A percentile compares a stretch with the other conserved stretches of the same genome.
phyloP scores from a whole-genome alignment of 2,329 filamentous ascomycete species.

The Colletotrichum horii region DNA sequence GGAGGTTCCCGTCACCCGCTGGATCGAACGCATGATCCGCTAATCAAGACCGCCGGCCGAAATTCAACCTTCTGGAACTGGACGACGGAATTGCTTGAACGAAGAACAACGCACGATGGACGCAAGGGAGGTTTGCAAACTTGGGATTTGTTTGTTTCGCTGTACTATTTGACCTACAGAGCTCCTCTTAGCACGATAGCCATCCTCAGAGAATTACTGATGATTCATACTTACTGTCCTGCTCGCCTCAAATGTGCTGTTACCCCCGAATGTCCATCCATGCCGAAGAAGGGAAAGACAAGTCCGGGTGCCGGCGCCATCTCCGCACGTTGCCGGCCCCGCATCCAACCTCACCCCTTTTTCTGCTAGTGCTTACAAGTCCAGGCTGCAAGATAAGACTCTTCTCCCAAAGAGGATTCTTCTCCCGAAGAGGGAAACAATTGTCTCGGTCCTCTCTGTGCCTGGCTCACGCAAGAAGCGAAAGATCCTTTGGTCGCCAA shows the following conservation, averaged over 20 bases:
- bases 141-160: slow-evolving; percentile 13
- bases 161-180: slow-evolving; percentile 16
- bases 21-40: background rate
- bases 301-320: background rate
- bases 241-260: background rate
- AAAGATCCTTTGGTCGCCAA: background rate
- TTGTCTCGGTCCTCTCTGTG: background rate
- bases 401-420: background rate
- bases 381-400: background rate
- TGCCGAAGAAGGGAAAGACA: background rate
- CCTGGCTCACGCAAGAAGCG: background rate
- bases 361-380: background rate
- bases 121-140: background rate
- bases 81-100: background rate
- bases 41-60: background rate
- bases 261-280: background rate
- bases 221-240: slow-evolving; percentile 3
- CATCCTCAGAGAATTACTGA: slow-evolving; percentile 12
- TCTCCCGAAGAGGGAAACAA: background rate
- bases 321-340: background rate
- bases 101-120: background rate
- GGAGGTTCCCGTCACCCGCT: background rate
- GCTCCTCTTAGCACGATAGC: slow-evolving; percentile 11
- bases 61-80: background rate
- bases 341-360: background rate